Percentiles rank a stretch among this genome's conserved stretches.
Evolutionary conservation across 2,329 filamentous ascomycete species (phyloP).

Genomic region (Exophiala alcalophila): DNA sequence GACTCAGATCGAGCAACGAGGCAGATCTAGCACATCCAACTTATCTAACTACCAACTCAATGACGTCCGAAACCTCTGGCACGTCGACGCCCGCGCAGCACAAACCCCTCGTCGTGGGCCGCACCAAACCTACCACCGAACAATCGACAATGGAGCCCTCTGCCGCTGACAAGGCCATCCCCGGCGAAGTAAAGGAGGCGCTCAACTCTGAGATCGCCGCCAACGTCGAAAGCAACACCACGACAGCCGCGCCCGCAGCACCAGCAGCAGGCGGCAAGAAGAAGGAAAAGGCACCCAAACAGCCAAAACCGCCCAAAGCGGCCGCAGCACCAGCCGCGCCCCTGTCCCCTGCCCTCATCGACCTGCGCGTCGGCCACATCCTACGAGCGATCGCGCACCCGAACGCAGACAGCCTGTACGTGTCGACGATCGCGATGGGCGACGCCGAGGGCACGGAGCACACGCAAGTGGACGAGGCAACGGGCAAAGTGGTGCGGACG

Average conservation of each 20-base stretch:
- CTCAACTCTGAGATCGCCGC: slow-evolving; percentile 35
- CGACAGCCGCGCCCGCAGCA: slow-evolving; percentile 21
- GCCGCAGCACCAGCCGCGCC: slow-evolving; percentile 67
- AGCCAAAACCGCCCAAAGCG: slow-evolving; percentile 74
- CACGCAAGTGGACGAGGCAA: slow-evolving; percentile 72
- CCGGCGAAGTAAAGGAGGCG: slow-evolving; percentile 29
- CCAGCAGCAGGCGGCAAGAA: slow-evolving; percentile 49
- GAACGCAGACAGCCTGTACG: slow-evolving; percentile 92
- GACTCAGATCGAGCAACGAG: slow-evolving; percentile 1
- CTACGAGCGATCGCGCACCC: slow-evolving; percentile 94
- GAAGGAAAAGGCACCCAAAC: slow-evolving; percentile 82
- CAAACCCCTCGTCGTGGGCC: slow-evolving; percentile 31
- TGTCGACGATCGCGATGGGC: slow-evolving; percentile 92
- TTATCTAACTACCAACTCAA: slow-evolving; percentile 14
- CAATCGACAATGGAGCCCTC: slow-evolving; percentile 15
- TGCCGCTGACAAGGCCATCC: slow-evolving; percentile 10
- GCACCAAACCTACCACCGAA: slow-evolving; percentile 28
- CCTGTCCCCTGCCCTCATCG: slow-evolving; percentile 80
- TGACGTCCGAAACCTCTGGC: slow-evolving; percentile 23
- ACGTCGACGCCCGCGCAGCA: slow-evolving; percentile 26
- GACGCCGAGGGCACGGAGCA: slow-evolving; percentile 83
- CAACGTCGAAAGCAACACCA: slow-evolving; percentile 27
- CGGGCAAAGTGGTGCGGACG: slow-evolving; percentile 86
- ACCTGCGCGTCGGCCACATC: slow-evolving; percentile 94
- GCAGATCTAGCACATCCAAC: not conserved